Evolutionary conservation across 306 rosid species (phyloP).

Genomic region (Alnus glutinosa): DNA sequence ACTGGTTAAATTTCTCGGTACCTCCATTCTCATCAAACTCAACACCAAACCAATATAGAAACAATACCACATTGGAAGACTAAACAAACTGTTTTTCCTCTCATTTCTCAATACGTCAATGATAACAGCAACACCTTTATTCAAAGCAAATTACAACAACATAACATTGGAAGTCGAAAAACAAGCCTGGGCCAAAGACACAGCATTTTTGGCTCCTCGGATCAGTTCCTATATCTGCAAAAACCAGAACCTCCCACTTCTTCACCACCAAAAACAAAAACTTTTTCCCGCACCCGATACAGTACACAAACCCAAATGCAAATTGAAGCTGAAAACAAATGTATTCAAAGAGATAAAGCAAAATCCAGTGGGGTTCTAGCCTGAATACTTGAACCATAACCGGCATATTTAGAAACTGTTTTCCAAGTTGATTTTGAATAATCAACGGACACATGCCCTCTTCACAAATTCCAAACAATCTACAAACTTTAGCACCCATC

Average conservation of each 20-base stretch:
- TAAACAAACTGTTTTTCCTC: neutral
- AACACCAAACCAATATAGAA: constrained; percentile 19
- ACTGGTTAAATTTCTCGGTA: constrained; percentile 18
- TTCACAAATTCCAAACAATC: no score
- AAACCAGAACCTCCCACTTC: constrained; percentile 12
- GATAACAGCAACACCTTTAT: neutral
- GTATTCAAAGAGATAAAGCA: neutral
- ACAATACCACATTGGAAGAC: constrained; percentile 18
- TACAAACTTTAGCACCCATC: no score
- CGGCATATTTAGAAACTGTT: constrained; percentile 32
- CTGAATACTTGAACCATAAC: constrained; percentile 54
- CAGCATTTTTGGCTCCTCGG: constrained; percentile 40
- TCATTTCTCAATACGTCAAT: constrained; percentile 30
- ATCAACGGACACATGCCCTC: no score
- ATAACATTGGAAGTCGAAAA: constrained; percentile 20
- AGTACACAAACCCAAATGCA: neutral
- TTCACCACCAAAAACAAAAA: constrained; percentile 15
- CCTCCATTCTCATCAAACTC: constrained; percentile 10
- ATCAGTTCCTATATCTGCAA: constrained; percentile 54
- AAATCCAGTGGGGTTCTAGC: constrained; percentile 16
- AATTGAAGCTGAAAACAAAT: constrained; percentile 23
- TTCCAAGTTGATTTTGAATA: no score
- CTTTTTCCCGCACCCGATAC: neutral
- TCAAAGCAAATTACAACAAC: constrained; percentile 16
- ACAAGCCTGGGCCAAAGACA: constrained; percentile 65